phyloP scores from a whole-genome alignment of 2,329 filamentous ascomycete genomes.

The Lachnellula subtilissima region DNA sequence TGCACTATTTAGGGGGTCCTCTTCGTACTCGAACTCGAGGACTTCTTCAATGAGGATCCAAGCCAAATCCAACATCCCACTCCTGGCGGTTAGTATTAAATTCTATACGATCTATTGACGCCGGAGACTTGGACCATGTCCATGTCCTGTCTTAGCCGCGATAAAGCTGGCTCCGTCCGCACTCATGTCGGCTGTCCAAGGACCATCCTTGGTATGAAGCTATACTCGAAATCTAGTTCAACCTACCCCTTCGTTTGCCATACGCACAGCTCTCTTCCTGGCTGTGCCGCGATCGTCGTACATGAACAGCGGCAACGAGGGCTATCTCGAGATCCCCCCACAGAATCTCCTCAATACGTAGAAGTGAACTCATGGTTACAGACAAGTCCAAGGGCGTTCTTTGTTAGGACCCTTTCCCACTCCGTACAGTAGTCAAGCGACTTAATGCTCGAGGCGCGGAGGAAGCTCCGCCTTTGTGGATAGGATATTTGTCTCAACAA shows the following conservation, averaged over 20 bases:
- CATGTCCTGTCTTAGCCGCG: too few species aligned
- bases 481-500: background rate
- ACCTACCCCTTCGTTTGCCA: conserved; percentile 11
- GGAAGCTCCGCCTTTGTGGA: too few species aligned
- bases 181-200: conserved; percentile 5
- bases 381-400: conserved; percentile 11
- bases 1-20: too few species aligned
- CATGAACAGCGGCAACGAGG: background rate
- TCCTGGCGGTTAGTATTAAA: background rate
- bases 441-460: too few species aligned
- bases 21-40: background rate
- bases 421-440: background rate
- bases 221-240: background rate
- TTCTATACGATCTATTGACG: background rate
- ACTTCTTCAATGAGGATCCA: background rate
- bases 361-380: background rate
- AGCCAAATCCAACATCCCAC: background rate
- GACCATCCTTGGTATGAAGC: conserved; percentile 11
- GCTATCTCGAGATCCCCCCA: background rate
- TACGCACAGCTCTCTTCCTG: conserved; percentile 23
- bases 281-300: conserved; percentile 10
- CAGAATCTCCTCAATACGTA: too few species aligned
- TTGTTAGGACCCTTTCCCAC: background rate
- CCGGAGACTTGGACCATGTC: too few species aligned
- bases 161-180: background rate